Conservation (phyloP, 2,329 filamentous ascomycete species). For the Sporothrix schenckii region DNA sequence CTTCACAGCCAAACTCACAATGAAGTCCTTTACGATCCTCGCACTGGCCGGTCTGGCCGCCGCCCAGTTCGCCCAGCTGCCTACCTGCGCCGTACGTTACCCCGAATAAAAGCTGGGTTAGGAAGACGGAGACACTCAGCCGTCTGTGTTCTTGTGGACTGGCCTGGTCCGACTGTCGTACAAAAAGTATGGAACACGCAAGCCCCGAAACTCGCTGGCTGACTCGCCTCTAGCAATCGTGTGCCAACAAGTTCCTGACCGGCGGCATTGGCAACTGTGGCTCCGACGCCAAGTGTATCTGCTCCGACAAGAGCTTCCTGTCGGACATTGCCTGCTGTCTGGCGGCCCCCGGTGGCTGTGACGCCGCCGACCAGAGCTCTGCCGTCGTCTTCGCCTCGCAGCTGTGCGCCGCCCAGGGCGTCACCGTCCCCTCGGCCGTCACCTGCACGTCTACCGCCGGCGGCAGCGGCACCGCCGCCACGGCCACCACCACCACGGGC, state of each 20-base stretch:
- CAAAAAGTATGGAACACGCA: neutral
- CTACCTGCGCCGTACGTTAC: conserved; percentile 58
- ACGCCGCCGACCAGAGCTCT: conserved; percentile 39
- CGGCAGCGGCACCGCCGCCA: neutral
- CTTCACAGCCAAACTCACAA: conserved; percentile 37
- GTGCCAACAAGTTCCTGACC: conserved; percentile 41
- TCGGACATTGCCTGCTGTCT: conserved; percentile 48
- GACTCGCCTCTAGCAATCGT: conserved; percentile 38
- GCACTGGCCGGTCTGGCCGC: conserved; percentile 56
- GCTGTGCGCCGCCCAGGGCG: conserved; percentile 43
- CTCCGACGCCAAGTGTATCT: conserved; percentile 48
- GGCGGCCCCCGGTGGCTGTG: conserved; percentile 39
- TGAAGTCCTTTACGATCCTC: conserved; percentile 52
- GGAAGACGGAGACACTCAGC: too few species aligned
- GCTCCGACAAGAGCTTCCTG: conserved; percentile 47
- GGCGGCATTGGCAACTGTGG: conserved; percentile 44
- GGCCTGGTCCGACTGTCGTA: neutral
- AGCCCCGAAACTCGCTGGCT: neutral
- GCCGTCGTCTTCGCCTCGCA: conserved; percentile 42
- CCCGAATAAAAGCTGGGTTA: neutral
- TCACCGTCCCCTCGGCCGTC: conserved; percentile 44
- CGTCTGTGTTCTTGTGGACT: neutral
- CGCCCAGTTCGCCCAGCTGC: conserved; percentile 54
- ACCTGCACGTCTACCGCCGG: conserved; percentile 37
- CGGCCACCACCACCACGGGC: conserved; percentile 31